Percentiles rank a stretch among this genome's conserved stretches.
phyloP scores from a whole-genome alignment of 1,284 basidiomycete genomes.

The Schizophyllum amplum region DNA sequence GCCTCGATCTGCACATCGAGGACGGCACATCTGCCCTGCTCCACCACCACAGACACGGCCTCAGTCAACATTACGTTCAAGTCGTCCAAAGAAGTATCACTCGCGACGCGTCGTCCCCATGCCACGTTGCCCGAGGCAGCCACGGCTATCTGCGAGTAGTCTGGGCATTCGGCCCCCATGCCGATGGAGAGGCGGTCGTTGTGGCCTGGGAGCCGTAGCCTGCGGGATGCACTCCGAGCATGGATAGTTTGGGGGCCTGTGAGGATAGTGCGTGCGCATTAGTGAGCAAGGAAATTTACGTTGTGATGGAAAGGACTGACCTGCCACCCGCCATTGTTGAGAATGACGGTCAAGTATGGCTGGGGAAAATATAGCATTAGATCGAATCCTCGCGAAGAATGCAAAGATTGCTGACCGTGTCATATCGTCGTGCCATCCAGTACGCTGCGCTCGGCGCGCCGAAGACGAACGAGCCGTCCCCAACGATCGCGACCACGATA shows the following conservation, averaged over 20 bases:
- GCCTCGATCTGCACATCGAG: conserved; percentile 31
- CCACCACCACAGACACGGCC: conserved; percentile 45
- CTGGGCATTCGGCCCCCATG: conserved; percentile 57
- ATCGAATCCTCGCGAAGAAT: not conserved
- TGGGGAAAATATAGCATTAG: conserved; percentile 16
- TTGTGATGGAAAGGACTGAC: conserved; percentile 22
- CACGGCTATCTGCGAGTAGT: conserved; percentile 53
- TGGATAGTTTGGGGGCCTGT: conserved; percentile 53
- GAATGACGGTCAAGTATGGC: conserved; percentile 63
- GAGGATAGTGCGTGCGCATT: conserved; percentile 4
- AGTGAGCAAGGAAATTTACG: not conserved
- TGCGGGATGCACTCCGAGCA: conserved; percentile 55
- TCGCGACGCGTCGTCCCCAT: conserved; percentile 44
- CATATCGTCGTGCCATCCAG: conserved; percentile 64
- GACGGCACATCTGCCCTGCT: conserved; percentile 55
- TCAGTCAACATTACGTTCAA: conserved; percentile 36
- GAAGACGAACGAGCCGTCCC: conserved; percentile 64
- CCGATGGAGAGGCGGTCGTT: conserved; percentile 45
- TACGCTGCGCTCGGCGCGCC: conserved; percentile 56
- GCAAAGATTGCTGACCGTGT: conserved; percentile 37
- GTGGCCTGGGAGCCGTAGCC: conserved; percentile 41
- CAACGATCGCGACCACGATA: conserved; percentile 49
- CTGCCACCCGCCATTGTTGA: conserved; percentile 69
- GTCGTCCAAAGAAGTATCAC: conserved; percentile 21
- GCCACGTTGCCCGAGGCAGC: conserved; percentile 57